Evolutionary conservation across 2,329 filamentous ascomycete genomes (phyloP).

Genomic region (Lasiodiplodia theobromae): DNA sequence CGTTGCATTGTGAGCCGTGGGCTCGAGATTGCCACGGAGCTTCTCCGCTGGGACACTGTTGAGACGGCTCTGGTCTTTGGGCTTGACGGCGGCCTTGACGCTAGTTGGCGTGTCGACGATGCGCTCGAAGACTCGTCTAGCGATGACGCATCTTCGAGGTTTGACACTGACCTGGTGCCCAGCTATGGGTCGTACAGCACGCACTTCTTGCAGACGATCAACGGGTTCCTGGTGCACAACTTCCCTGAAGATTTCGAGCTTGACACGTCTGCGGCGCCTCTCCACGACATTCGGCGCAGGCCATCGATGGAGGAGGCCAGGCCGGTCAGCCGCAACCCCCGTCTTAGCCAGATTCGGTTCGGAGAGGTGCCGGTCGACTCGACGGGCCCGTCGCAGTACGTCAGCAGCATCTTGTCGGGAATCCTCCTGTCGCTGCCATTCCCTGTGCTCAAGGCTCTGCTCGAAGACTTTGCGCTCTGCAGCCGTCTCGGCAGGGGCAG

Average conservation of each 20-base stretch:
- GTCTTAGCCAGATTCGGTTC: constrained; percentile 72
- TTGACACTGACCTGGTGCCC: constrained; percentile 30
- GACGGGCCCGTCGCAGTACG: constrained; percentile 45
- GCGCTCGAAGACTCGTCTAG: constrained; percentile 38
- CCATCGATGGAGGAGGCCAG: constrained; percentile 48
- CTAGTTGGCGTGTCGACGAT: constrained; percentile 39
- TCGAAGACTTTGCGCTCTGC: constrained; percentile 67
- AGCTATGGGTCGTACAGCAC: constrained; percentile 63
- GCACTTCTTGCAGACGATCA: constrained; percentile 61
- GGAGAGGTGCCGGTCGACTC: constrained; percentile 66
- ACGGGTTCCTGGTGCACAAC: constrained; percentile 66
- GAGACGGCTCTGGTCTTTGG: constrained; percentile 68
- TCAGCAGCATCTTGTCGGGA: constrained; percentile 66
- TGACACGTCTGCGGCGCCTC: constrained; percentile 57
- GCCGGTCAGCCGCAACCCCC: constrained; percentile 54
- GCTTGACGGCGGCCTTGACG: constrained; percentile 55
- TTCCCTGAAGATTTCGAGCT: constrained; percentile 68
- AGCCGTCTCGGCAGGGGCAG: constrained; percentile 49
- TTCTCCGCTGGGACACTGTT: constrained; percentile 69
- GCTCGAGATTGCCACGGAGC: constrained; percentile 64
- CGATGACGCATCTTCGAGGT: constrained; percentile 37
- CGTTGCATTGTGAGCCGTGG: constrained; percentile 64
- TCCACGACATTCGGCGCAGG: constrained; percentile 57
- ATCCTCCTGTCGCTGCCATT: constrained; percentile 76
- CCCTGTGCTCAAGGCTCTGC: constrained; percentile 67